These are phyloP conservation scores for Macrolepiota fuliginosa DNA, from an alignment of 768 basidiomycete genomes.

Conservation along the genomic window DNA sequence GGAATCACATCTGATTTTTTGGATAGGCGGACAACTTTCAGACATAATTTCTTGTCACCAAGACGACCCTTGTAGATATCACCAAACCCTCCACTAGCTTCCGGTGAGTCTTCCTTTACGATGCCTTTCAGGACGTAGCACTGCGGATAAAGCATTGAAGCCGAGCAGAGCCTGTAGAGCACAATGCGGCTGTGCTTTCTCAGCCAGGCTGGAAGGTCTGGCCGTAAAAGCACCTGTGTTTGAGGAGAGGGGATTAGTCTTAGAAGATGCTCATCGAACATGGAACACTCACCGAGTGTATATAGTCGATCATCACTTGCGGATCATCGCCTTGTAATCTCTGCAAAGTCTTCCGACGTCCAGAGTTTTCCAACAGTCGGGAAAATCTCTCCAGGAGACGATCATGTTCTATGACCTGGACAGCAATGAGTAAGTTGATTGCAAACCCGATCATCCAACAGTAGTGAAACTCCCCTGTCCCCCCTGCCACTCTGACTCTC, in stretches of 20 bases:
- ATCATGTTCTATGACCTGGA: too few relatives aligned
- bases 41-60: slow-evolving; percentile 17
- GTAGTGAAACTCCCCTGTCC: too few relatives aligned
- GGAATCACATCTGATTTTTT: slow-evolving; percentile 17
- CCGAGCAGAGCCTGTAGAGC: slow-evolving; percentile 18
- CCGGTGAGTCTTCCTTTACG: slow-evolving; percentile 6
- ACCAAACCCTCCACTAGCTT: slow-evolving; percentile 22
- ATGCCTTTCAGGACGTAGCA: slow-evolving; percentile 22
- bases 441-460: too few relatives aligned
- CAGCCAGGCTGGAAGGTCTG: not conserved
- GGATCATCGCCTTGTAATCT: slow-evolving; percentile 9
- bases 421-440: too few relatives aligned
- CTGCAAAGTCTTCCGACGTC: slow-evolving; percentile 7
- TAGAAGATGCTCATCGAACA: too few relatives aligned
- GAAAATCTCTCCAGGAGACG: not conserved
- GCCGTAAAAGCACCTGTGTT: slow-evolving; percentile 12
- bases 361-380: not conserved
- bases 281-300: slow-evolving; percentile 15
- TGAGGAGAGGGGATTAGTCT: too few relatives aligned
- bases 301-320: slow-evolving; percentile 11
- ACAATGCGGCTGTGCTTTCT: not conserved
- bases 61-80: slow-evolving; percentile 25
- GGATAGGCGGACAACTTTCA: slow-evolving; percentile 25
- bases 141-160: slow-evolving; percentile 26
- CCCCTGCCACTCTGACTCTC: too few relatives aligned